Percentiles rank a stretch among this genome's conserved stretches.
Evolutionary conservation across 192 early-diverging fungal genomes (phyloP).

Genomic region (Gamsiella multidivaricata): DNA sequence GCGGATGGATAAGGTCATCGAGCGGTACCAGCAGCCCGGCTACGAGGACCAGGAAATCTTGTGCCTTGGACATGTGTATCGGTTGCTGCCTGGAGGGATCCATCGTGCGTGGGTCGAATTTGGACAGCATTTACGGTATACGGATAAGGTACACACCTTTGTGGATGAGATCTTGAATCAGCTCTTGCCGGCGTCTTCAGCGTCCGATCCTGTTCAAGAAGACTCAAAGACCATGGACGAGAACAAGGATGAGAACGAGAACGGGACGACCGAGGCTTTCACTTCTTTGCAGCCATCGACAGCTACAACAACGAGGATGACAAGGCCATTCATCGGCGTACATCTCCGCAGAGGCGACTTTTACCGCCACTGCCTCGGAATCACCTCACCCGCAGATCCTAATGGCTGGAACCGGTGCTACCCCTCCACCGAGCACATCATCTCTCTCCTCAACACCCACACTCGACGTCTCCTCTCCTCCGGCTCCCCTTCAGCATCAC

Average conservation of each 20-base stretch:
- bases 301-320: neutral
- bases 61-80: conserved; percentile 44
- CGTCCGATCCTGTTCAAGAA: neutral
- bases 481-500: neutral
- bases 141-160: conserved; percentile 21
- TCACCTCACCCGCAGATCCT: conserved; percentile 42
- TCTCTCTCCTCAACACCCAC: conserved; percentile 20
- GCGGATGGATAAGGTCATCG: conserved; percentile 49
- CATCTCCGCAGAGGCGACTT: conserved; percentile 43
- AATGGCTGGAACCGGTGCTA: conserved; percentile 54
- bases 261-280: no score
- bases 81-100: conserved; percentile 31
- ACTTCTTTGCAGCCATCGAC: neutral
- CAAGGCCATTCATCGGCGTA: conserved; percentile 23
- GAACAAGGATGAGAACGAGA: neutral
- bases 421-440: conserved; percentile 35
- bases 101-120: conserved; percentile 42
- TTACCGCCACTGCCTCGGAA: conserved; percentile 34
- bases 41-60: conserved; percentile 31
- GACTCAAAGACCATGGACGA: no score
- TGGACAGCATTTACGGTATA: conserved; percentile 40
- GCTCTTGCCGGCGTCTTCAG: conserved; percentile 14
- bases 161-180: conserved; percentile 27
- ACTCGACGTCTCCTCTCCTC: neutral
- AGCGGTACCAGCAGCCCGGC: conserved; percentile 39